phyloP scores from a whole-genome alignment of 192 early-diverging fungal genomes.

The Gryganskiella cystojenkinii region DNA sequence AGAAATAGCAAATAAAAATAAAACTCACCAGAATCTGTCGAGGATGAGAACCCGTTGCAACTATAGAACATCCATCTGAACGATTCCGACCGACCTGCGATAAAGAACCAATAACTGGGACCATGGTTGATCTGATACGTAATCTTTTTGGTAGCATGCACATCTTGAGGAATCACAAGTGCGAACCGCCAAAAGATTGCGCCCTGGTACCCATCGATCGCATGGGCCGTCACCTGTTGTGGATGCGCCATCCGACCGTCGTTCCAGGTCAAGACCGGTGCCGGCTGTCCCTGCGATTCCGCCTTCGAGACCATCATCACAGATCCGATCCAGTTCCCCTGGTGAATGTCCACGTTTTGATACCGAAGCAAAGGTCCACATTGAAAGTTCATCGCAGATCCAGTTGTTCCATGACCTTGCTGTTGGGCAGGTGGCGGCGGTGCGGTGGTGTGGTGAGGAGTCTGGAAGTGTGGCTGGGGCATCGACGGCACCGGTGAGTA shows the following conservation, averaged over 20 bases:
- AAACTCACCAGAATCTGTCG: conserved; percentile 29
- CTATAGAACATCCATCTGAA: conserved; percentile 77
- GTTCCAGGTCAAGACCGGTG: conserved; percentile 39
- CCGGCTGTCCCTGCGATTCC: conserved; percentile 38
- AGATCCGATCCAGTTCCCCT: conserved; percentile 56
- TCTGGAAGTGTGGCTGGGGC: neutral
- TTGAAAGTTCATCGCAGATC: conserved; percentile 4
- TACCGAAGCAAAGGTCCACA: conserved; percentile 62
- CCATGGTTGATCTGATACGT: conserved; percentile 49
- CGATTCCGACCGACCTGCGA: conserved; percentile 59
- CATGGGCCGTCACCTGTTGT: conserved; percentile 23
- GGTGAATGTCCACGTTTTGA: conserved; percentile 51
- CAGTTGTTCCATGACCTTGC: neutral
- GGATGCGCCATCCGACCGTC: conserved; percentile 11
- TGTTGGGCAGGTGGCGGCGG: neutral
- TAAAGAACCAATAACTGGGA: conserved; percentile 58
- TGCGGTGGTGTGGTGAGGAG: conserved; percentile 9
- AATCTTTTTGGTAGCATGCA: conserved; percentile 46
- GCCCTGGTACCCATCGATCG: conserved; percentile 67
- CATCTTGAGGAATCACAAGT: conserved; percentile 60
- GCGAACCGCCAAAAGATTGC: conserved; percentile 74
- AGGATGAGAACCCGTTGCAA: conserved; percentile 76
- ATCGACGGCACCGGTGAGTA: neutral
- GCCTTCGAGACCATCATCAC: conserved; percentile 56
- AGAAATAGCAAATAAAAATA: neutral